Evolutionary conservation across 1,139 yeast genomes (phyloP), one percentile per base, ranked within the genome.

Genomic region (Hyphopichia burtonii): DNA sequence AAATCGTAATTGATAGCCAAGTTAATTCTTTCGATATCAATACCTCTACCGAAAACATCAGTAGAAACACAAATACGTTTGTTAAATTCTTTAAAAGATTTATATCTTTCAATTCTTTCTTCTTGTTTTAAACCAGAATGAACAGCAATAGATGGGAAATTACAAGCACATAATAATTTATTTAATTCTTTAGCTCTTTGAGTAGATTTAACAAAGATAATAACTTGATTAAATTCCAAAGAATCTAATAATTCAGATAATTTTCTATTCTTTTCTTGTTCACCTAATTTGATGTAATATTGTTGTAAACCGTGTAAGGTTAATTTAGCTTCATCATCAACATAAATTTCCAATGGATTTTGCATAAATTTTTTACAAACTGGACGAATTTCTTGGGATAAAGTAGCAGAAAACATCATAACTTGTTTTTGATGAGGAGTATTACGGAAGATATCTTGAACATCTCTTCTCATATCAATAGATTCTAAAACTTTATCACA

Each of bases 351-450:
- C 67, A 93, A 78, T 53, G 99, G 99, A 61, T 88, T 90, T 73
- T 93, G 96, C 93, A 93, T 88, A 73, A 93, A 93, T 74, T 93
- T 90, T 75, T 91, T 91, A 78, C 98, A 93, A 49, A 93, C 83
- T 47, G 97, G 97, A 69, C 96, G 88, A 60, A 93, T 90, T 61
- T 93, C 99, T 65, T 82, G 88, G 38, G 96, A 83, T 58, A 93
- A 78, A 44, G 99, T 93, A 53, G 99, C 99, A 45, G 96, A 87
- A 69, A 93, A 93, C 97, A 93, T 93, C 98, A 93, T 91, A 46
- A 93, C 99, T 76, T 93, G 99, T 74, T 93, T 93, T 67, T 93
- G 96, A 71, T 88, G 96, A 51, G 99, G 99, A 43, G 99, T 93
- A 48, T 89, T 88, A 68, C 97, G 86, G 83, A 93, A 93, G 53